Evolutionary conservation across 2,329 filamentous ascomycete species (phyloP).

Genomic region (Alternaria triticimaculans): DNA sequence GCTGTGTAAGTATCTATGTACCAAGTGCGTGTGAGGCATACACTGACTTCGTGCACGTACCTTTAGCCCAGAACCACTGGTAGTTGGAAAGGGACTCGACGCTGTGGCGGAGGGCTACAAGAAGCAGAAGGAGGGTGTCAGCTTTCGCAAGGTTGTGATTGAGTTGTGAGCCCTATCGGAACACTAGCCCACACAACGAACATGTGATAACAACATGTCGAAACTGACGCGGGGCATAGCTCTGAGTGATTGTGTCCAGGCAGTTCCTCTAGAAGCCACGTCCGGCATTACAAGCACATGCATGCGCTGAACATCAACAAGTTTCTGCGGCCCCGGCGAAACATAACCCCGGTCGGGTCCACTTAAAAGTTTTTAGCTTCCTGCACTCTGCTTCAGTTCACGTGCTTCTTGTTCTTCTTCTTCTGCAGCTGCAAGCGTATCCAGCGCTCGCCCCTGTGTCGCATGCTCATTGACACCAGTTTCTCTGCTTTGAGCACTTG

Average conservation of each 20-base stretch:
- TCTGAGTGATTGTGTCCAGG: not conserved
- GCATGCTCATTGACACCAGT: not conserved
- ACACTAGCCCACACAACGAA: not conserved
- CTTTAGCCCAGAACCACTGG: constrained; percentile 32
- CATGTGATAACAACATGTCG: not conserved
- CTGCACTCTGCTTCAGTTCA: constrained; percentile 3
- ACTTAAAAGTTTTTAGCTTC: constrained; percentile 13
- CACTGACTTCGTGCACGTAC: not conserved
- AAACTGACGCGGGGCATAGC: not conserved
- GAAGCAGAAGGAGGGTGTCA: constrained; percentile 40
- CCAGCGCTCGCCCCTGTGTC: not conserved
- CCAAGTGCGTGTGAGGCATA: not conserved
- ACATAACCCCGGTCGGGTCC: constrained; percentile 3
- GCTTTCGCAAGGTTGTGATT: constrained; percentile 45
- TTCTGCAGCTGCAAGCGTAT: constrained; percentile 2
- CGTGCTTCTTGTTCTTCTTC: not conserved
- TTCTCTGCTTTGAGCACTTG: not conserved
- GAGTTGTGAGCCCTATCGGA: constrained; percentile 17
- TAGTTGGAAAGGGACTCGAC: constrained; percentile 39
- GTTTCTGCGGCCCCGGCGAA: constrained; percentile 3
- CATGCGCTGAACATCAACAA: not conserved
- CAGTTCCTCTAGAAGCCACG: not conserved
- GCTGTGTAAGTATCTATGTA: constrained; percentile 16
- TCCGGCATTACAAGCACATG: not conserved
- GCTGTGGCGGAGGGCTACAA: constrained; percentile 37